phyloP scores from a whole-genome alignment of 805 yeast genomes.

The Candida odintsovae region DNA sequence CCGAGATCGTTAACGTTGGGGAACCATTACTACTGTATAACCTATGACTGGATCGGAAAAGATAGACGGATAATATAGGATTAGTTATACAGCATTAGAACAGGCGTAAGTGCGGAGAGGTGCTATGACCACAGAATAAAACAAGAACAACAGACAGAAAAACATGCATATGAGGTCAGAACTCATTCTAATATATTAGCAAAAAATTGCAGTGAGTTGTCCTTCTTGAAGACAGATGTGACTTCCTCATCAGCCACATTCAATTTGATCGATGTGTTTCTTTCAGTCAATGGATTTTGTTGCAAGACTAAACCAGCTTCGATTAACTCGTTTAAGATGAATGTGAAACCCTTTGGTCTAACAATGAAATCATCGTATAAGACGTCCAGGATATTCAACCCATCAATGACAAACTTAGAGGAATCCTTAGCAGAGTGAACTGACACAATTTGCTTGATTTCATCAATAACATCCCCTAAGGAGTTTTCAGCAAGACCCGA shows the following conservation, averaged over 20 bases:
- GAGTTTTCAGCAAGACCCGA: conserved; percentile 66
- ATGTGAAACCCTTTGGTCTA: conserved; percentile 55
- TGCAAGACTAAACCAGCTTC: conserved; percentile 74
- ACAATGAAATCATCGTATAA: conserved; percentile 32
- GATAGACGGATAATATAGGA: background rate
- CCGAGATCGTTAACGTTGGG: conserved; percentile 81
- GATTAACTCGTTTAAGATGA: conserved; percentile 58
- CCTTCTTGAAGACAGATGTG: conserved; percentile 51
- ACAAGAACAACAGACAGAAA: background rate
- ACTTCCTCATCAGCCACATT: conserved; percentile 70
- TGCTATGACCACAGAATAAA: background rate
- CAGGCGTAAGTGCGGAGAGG: background rate
- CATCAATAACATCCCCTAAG: conserved; percentile 76
- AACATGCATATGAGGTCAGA: background rate
- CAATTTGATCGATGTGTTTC: conserved; percentile 58
- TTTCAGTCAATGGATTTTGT: conserved; percentile 59
- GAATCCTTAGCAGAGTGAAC: conserved; percentile 27
- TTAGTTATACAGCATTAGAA: background rate
- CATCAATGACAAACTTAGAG: conserved; percentile 24
- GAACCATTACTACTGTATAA: conserved; percentile 80
- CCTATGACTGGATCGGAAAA: background rate
- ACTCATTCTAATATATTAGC: conserved; percentile 5
- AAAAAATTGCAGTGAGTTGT: conserved; percentile 32
- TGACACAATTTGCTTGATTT: conserved; percentile 50
- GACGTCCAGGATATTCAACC: conserved; percentile 28